phyloP scores from a whole-genome alignment of 805 yeast genomes.

The Clavispora asparagi region DNA sequence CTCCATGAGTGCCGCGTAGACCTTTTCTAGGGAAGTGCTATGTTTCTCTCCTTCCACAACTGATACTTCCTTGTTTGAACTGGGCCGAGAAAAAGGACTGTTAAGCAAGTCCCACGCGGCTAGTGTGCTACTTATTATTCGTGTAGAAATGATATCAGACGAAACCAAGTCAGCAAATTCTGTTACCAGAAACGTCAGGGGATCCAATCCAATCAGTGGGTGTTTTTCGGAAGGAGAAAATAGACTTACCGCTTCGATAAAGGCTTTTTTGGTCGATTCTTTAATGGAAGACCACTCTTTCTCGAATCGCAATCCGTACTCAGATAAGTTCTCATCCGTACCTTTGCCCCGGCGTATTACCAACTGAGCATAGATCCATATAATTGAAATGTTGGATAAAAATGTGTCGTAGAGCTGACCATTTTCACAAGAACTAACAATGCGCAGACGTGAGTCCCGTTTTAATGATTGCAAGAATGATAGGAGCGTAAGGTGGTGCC shows the following conservation, averaged over 20 bases:
- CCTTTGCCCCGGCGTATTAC: background rate
- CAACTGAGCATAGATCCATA: constrained; percentile 1
- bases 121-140: constrained; percentile 30
- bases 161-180: constrained; percentile 13
- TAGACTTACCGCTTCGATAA: background rate
- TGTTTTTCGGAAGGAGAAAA: background rate
- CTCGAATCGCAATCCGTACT: background rate
- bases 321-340: background rate
- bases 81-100: background rate
- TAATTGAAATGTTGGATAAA: constrained; percentile 18
- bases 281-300: background rate
- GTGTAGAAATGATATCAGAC: constrained; percentile 19
- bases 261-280: background rate
- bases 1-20: constrained; percentile 10
- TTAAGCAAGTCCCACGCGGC: constrained; percentile 31
- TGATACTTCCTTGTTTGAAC: constrained; percentile 6
- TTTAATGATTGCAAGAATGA: constrained; percentile 22
- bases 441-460: constrained; percentile 10
- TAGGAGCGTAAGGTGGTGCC: constrained; percentile 23
- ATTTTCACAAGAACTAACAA: background rate
- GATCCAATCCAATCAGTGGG: background rate
- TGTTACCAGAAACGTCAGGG: constrained; percentile 1
- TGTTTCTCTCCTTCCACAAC: constrained; percentile 1
- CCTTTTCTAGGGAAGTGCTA: constrained; percentile 8
- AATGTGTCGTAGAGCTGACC: constrained; percentile 6